phyloP scores from a whole-genome alignment of 2,329 filamentous ascomycete genomes.

The Talaromyces sp. region DNA sequence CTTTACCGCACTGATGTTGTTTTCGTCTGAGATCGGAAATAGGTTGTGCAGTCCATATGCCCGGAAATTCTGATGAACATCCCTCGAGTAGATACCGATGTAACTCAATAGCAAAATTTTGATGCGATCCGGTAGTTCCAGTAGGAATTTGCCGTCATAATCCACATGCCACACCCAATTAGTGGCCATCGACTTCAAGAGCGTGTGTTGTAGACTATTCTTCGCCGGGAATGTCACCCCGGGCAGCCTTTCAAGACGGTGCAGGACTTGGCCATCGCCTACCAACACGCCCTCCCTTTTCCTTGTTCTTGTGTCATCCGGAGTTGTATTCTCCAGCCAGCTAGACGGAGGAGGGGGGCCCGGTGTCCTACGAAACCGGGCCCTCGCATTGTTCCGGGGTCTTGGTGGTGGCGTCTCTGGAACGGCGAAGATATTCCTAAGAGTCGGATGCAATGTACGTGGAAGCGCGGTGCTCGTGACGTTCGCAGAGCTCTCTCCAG shows the following conservation, averaged over 20 bases:
- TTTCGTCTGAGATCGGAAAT: conserved; percentile 33
- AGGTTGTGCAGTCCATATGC: conserved; percentile 46
- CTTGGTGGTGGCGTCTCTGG: conserved; percentile 39
- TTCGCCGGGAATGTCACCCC: conserved; percentile 31
- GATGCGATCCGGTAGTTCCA: conserved; percentile 45
- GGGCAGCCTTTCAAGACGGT: conserved; percentile 35
- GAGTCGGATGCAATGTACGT: conserved; percentile 40
- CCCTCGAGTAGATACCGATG: conserved; percentile 45
- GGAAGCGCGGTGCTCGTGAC: conserved; percentile 19
- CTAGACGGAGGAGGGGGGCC: conserved; percentile 43
- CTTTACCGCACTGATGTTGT: conserved; percentile 23
- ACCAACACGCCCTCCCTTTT: conserved; percentile 11
- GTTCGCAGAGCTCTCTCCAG: conserved; percentile 15
- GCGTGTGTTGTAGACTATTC: conserved; percentile 45
- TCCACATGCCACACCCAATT: conserved; percentile 54
- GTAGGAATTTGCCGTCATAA: conserved; percentile 52
- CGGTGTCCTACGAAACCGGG: conserved; percentile 31
- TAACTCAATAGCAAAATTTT: conserved; percentile 54
- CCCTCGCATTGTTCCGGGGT: conserved; percentile 31
- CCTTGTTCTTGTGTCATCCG: conserved; percentile 10
- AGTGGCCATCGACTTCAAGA: conserved; percentile 49
- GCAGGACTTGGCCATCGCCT: conserved; percentile 18
- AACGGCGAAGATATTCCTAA: conserved; percentile 40
- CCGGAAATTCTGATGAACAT: conserved; percentile 32
- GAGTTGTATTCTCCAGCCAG: conserved; percentile 32